Conservation (phyloP, 495 filamentous ascomycete species). For the Staphylotrichum longicolle region DNA sequence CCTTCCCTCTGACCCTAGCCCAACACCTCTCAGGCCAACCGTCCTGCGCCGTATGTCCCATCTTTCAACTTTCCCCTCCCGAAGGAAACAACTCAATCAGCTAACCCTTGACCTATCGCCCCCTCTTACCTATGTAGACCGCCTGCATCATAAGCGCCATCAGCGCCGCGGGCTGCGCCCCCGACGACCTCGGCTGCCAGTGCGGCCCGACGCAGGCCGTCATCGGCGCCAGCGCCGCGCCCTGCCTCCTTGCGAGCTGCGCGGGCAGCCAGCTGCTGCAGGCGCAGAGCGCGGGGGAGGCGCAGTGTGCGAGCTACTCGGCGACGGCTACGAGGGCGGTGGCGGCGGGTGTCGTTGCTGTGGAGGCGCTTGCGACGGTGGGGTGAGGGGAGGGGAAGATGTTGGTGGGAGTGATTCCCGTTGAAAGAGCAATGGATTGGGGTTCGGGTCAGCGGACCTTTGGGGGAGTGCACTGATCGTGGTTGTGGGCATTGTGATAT, state of each 20-base stretch:
- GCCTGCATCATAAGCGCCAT: slow-evolving; percentile 31
- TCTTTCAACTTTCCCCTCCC: neutral
- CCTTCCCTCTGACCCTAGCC: slow-evolving; percentile 25
- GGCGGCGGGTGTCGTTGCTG: neutral
- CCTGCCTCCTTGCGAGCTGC: slow-evolving; percentile 30
- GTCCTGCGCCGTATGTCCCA: slow-evolving; percentile 35
- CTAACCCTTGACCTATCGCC: neutral
- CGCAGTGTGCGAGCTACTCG: slow-evolving; percentile 24
- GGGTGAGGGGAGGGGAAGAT: no score
- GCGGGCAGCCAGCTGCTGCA: slow-evolving; percentile 15
- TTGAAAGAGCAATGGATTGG: no score
- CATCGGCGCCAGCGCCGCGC: slow-evolving; percentile 23
- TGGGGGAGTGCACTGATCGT: no score
- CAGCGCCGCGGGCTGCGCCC: slow-evolving; percentile 28
- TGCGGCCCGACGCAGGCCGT: slow-evolving; percentile 26
- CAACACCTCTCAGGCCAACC: slow-evolving; percentile 38
- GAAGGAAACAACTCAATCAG: neutral
- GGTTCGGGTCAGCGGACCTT: no score
- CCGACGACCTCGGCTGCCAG: slow-evolving; percentile 29
- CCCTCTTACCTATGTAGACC: slow-evolving; percentile 19
- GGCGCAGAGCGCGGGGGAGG: slow-evolving; percentile 29
- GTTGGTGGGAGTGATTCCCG: no score
- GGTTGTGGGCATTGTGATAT: no score
- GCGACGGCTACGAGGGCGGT: slow-evolving; percentile 9
- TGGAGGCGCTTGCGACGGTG: no score